phyloP scores from a whole-genome alignment of 257 asterid species.

The Gentiana dahurica region DNA sequence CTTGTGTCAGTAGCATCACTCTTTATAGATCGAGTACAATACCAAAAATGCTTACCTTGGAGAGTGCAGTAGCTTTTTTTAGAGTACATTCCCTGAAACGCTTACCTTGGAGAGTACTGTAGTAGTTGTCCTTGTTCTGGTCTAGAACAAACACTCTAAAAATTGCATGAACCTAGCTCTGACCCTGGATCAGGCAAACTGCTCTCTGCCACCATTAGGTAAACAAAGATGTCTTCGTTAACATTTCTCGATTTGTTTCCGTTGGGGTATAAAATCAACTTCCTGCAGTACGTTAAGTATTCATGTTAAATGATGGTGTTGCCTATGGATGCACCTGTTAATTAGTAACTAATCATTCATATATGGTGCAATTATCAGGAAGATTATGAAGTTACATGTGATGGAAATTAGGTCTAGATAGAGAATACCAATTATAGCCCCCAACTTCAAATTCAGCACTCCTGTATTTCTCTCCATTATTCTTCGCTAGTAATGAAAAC shows the following conservation, averaged over 20 bases:
- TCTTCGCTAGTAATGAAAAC: constrained; percentile 34
- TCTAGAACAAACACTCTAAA: constrained; percentile 52
- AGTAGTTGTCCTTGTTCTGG: constrained; percentile 51
- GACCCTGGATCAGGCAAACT: constrained; percentile 28
- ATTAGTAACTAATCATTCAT: neutral
- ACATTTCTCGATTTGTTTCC: constrained; percentile 56
- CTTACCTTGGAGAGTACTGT: constrained; percentile 36
- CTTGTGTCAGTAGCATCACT: too few relatives aligned
- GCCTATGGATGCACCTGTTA: too few relatives aligned
- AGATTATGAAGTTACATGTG: neutral
- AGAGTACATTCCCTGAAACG: too few relatives aligned
- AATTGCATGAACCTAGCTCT: constrained; percentile 35
- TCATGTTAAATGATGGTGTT: neutral
- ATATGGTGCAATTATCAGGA: neutral
- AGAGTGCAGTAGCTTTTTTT: too few relatives aligned
- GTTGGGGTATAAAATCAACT: constrained; percentile 45
- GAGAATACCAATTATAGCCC: constrained; percentile 54
- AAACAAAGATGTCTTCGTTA: constrained; percentile 39
- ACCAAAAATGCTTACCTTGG: too few relatives aligned
- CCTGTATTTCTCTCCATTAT: constrained; percentile 35
- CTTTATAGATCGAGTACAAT: too few relatives aligned
- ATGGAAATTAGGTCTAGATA: neutral
- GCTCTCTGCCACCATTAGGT: constrained; percentile 32
- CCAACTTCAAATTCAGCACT: constrained; percentile 45
- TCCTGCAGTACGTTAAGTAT: constrained; percentile 25